Percentiles rank a stretch among this genome's conserved stretches.
Evolutionary conservation across 1,284 basidiomycete species (phyloP).

Genomic region (Trametes hirsuta): DNA sequence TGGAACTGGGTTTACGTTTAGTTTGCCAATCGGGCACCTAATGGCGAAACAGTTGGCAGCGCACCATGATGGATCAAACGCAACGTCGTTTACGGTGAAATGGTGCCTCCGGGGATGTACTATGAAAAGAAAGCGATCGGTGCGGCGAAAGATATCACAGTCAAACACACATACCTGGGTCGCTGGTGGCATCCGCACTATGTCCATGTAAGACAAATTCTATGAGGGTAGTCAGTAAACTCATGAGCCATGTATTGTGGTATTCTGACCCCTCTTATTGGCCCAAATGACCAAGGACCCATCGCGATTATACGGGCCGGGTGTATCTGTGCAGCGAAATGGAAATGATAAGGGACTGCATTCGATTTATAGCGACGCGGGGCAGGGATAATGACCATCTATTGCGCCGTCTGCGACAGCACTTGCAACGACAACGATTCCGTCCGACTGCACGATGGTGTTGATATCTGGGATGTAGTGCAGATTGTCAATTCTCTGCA

Average conservation of each 20-base stretch:
- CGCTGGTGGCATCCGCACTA: not conserved
- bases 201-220: conserved; percentile 17
- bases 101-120: not conserved
- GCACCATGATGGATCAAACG: conserved; percentile 30
- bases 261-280: conserved; percentile 4
- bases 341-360: not conserved
- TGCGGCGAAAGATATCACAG: too few species aligned
- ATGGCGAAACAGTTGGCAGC: not conserved
- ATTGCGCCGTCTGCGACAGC: conserved; percentile 18
- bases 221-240: not conserved
- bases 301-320: conserved; percentile 23
- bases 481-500: not conserved
- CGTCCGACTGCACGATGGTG: conserved; percentile 16
- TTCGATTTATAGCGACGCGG: too few species aligned
- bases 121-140: not conserved
- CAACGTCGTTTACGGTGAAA: conserved; percentile 29
- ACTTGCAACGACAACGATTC: conserved; percentile 22
- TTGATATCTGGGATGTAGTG: conserved; percentile 15
- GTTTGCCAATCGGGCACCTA: not conserved
- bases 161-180: not conserved
- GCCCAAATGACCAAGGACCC: conserved; percentile 17
- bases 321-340: conserved; percentile 1
- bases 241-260: not conserved
- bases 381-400: conserved; percentile 4
- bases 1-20: conserved; percentile 17